Conservation (phyloP, 2,329 filamentous ascomycete species). For the Davidsoniella neocaledoniae region DNA sequence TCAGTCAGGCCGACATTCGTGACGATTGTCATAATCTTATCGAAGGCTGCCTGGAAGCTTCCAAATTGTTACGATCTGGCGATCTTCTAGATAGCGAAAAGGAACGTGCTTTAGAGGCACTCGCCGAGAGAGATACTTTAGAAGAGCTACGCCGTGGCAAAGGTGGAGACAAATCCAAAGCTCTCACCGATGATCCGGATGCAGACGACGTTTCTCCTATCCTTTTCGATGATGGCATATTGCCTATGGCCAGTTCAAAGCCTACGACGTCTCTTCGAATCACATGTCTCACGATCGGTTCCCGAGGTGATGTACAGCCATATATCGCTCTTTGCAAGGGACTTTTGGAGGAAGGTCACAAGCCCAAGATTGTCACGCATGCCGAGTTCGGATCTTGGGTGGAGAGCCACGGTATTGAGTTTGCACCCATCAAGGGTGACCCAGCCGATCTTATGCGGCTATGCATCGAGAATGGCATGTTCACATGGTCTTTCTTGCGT, state of each 20-base stretch:
- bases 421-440: slow-evolving; percentile 74
- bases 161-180: slow-evolving; percentile 27
- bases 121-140: slow-evolving; percentile 65
- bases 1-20: slow-evolving; percentile 55
- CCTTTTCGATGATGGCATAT: neutral
- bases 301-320: slow-evolving; percentile 87
- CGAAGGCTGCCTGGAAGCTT: slow-evolving; percentile 4
- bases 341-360: slow-evolving; percentile 73
- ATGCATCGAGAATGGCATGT: slow-evolving; percentile 94
- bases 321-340: slow-evolving; percentile 95
- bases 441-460: slow-evolving; percentile 89
- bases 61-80: neutral
- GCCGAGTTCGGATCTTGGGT: slow-evolving; percentile 81
- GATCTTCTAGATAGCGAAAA: slow-evolving; percentile 34
- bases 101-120: slow-evolving; percentile 55
- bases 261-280: slow-evolving; percentile 63
- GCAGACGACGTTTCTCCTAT: neutral
- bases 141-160: slow-evolving; percentile 33
- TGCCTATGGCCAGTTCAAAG: slow-evolving; percentile 57
- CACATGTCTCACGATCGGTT: slow-evolving; percentile 91
- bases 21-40: slow-evolving; percentile 56
- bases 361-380: slow-evolving; percentile 77
- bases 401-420: slow-evolving; percentile 83
- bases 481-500: slow-evolving; percentile 76
- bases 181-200: neutral